Base-by-base conservation (phyloP, 441 rosid genomes). In the Viola pubescens region DNA sequence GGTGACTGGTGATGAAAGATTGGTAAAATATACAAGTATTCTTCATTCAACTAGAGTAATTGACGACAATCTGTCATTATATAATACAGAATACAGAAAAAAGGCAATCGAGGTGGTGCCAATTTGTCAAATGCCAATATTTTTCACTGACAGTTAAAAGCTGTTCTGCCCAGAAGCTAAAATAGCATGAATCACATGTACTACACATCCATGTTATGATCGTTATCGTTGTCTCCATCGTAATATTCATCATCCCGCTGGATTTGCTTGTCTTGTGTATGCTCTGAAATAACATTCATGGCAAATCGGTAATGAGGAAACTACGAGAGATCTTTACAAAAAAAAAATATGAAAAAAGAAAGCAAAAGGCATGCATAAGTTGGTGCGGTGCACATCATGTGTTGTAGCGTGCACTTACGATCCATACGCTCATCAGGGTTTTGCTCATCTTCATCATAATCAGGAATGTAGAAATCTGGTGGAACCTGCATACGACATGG, bases 161-260 rank as follows among this genome's bases (percentile, higher is more conserved):
- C 39, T 11, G 11, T 47, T 14, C 19, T 6, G 8, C 8, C 47
- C 12, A 37, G 34, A 49, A 42, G 14, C 47, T 46, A 34, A 43
- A 0, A 7, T 0, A 4, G n/a, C 10, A 38, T 6, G 16, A 46
- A 4, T 65, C 42, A 53, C 16, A 54, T 63, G 68, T 50, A 71
- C 12, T 37, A 56, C 53, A 60, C 73, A 14, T 85, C 82, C 73
- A 60, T 79, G 62, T 76, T 72, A 44, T 67, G 84, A 60, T 89
- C 97, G 9, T 92, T 84, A 68, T 92, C 97, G 34, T 89, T 87
- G 77, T 87, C 97, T 3, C 96, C 97, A 40, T 83, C 84, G 9
- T 83, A 94, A 72, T 80, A 94, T 62, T 94, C 98, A 59, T 89
- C 95, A 9, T 94, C 97, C 0, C 96, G 82, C 61, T 90, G 97